Percentiles rank a stretch among this genome's conserved stretches.
These are phyloP conservation scores for Corynespora cassiicola DNA, from an alignment of 2,329 filamentous ascomycete genomes.

Conservation along the genomic window DNA sequence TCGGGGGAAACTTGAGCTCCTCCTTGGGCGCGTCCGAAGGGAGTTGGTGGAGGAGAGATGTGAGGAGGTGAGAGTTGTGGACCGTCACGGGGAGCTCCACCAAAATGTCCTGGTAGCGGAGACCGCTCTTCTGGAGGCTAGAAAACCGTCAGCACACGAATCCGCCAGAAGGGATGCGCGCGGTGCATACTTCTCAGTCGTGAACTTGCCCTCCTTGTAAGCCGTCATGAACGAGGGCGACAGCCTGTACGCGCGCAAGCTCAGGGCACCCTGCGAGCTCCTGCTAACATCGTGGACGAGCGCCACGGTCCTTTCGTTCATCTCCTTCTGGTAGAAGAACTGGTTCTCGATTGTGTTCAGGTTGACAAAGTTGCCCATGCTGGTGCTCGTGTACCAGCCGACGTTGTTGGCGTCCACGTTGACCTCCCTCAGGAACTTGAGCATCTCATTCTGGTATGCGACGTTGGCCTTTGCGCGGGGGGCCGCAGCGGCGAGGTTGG, in stretches of 20 bases:
- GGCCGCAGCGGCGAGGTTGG: slow-evolving; percentile 79
- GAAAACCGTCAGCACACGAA: slow-evolving; percentile 26
- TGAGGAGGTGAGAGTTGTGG: slow-evolving; percentile 97
- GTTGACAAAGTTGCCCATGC: slow-evolving; percentile 98
- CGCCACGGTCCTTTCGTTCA: slow-evolving; percentile 84
- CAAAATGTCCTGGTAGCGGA: slow-evolving; percentile 93
- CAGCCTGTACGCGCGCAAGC: slow-evolving; percentile 88
- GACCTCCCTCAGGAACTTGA: slow-evolving; percentile 93
- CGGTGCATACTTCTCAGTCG: slow-evolving; percentile 80
- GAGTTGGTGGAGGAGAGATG: slow-evolving; percentile 91
- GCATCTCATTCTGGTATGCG: slow-evolving; percentile 94
- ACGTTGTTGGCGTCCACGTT: slow-evolving; percentile 98
- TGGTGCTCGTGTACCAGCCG: slow-evolving; percentile 98
- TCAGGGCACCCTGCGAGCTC: slow-evolving; percentile 89
- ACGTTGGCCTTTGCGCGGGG: slow-evolving; percentile 91
- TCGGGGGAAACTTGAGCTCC: slow-evolving; percentile 77
- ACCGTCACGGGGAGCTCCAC: slow-evolving; percentile 87
- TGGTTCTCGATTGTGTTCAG: slow-evolving; percentile 97
- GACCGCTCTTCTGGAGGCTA: slow-evolving; percentile 91
- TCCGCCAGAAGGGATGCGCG: background rate
- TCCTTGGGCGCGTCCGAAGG: slow-evolving; percentile 70
- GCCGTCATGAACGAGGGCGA: slow-evolving; percentile 87
- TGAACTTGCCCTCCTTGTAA: slow-evolving; percentile 98
- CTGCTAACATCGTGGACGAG: slow-evolving; percentile 95
- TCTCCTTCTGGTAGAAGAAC: slow-evolving; percentile 92